Evolutionary conservation across 805 yeast genomes (phyloP).

Genomic region (Lachancea nothofagi): DNA sequence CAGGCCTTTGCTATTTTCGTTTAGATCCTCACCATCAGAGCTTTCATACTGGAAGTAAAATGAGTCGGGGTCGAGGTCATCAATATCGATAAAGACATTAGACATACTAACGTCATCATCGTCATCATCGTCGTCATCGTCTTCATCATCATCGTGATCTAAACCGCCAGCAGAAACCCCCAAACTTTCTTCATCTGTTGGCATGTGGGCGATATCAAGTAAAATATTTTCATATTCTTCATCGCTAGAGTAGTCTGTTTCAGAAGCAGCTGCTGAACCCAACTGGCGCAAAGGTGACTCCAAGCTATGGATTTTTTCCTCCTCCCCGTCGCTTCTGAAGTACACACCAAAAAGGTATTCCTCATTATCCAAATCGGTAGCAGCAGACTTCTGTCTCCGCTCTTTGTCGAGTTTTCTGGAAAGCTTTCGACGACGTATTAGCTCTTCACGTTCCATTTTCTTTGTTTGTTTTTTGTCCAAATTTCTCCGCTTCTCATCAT

Average conservation of each 20-base stretch:
- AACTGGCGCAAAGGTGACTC: constrained; percentile 24
- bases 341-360: constrained; percentile 33
- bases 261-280: constrained; percentile 17
- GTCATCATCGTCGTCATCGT: constrained; percentile 28
- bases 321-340: constrained; percentile 30
- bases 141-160: constrained; percentile 19
- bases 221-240: constrained; percentile 34
- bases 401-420: constrained; percentile 19
- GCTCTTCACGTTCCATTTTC: constrained; percentile 27
- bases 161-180: constrained; percentile 14
- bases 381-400: constrained; percentile 32
- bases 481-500: constrained; percentile 27
- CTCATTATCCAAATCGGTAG: constrained; percentile 34
- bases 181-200: constrained; percentile 30
- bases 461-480: constrained; percentile 27
- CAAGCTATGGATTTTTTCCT: constrained; percentile 15
- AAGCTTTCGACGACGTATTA: constrained; percentile 26
- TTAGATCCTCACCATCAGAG: constrained; percentile 32
- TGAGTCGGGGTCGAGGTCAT: constrained; percentile 35
- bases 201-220: constrained; percentile 31
- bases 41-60: constrained; percentile 40
- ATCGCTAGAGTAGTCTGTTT: constrained; percentile 24
- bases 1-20: constrained; percentile 2
- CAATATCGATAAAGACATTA: constrained; percentile 36
- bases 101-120: constrained; percentile 38